Conservation (phyloP, 805 yeast genomes). For the Metschnikowia peoriensis region DNA sequence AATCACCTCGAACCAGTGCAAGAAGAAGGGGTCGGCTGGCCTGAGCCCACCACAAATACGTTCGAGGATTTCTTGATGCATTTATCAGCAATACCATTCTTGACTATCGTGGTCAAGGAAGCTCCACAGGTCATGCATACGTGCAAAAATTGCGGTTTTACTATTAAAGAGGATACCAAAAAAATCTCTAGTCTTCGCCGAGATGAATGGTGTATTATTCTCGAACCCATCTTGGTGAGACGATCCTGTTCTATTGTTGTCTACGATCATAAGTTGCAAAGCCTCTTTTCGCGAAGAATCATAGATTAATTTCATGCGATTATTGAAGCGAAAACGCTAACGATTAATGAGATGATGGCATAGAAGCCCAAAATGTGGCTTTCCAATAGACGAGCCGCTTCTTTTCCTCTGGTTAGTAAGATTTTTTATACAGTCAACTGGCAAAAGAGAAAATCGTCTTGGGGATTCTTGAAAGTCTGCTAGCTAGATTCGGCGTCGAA, state of each 20-base stretch:
- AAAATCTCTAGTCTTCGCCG: conserved; percentile 11
- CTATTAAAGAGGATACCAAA: conserved; percentile 13
- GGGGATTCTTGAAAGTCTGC: conserved; percentile 1
- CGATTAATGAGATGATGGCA: conserved; percentile 5
- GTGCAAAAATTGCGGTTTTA: conserved; percentile 36
- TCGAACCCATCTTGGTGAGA: conserved; percentile 18
- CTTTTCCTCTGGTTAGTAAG: conserved; percentile 9
- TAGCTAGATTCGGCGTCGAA: conserved; percentile 10
- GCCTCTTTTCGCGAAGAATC: conserved; percentile 11
- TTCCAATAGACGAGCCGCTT: conserved; percentile 9
- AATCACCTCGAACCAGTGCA: conserved; percentile 6
- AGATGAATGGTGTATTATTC: conserved; percentile 20
- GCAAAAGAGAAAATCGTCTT: conserved; percentile 8
- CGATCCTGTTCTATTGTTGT: conserved; percentile 16
- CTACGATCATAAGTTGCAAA: conserved; percentile 15
- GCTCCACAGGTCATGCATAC: conserved; percentile 23
- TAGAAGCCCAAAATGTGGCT: conserved; percentile 6
- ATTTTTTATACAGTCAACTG: conserved; percentile 1
- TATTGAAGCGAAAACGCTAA: conserved; percentile 5
- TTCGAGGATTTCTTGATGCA: conserved; percentile 22
- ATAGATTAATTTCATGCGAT: conserved; percentile 1
- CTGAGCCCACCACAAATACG: conserved; percentile 22
- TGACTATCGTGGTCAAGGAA: conserved; percentile 27
- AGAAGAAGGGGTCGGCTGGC: conserved; percentile 19
- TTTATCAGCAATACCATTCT: conserved; percentile 22